Base-by-base conservation (phyloP, 2,329 filamentous ascomycete species). In the Cladosporium oxysporum region DNA sequence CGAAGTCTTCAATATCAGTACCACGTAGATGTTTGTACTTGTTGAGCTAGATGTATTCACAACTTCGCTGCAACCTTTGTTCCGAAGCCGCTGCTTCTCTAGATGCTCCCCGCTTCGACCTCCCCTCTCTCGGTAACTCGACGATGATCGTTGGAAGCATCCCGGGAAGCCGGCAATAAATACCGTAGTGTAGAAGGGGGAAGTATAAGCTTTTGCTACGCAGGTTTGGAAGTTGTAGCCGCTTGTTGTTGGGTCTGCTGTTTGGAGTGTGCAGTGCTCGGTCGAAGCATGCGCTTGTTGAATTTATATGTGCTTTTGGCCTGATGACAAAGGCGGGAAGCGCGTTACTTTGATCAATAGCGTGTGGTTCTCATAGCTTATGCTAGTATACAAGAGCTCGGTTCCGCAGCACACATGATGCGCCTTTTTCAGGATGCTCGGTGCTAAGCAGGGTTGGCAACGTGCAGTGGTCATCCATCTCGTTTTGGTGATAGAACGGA, bases 51-150 rank as follows among this genome's bases (percentile, higher is more conserved):
- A 58, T 35, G 53, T 37, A 58, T 23, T 37, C 7, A 37, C 31
- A 14, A 10, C 12, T n/a, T 37, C 53, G 53, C 53, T 21, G 16
- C 11, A 12, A 58, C 53, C 53, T 21, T 58, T 58, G 29, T 58
- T 58, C 53, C 53, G 53, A 58, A 23, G 21, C 21, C 29, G 29
- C 29, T 21, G 18, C 29, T 12, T 14, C 14, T 21, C n/a, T n/a
- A 26, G 7, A 11, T 28, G n/a, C 53, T 35, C 53, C 53, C 53
- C 53, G 53, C 53, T 58, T 58, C 31, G 18, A 58, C 23, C 31
- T 58, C 50, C 29, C 53, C 18, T 58, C 50, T 55, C 53, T 58
- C 53, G 31, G 53, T 58, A 58, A 58, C 3, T 5, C 28, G 23
- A 11, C 8, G 50, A 29, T 53, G 50, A 53, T 53, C 50, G 6